These are phyloP conservation scores for Crassisporium funariophilum DNA, from an alignment of 768 basidiomycete genomes.

Conservation along the genomic window DNA sequence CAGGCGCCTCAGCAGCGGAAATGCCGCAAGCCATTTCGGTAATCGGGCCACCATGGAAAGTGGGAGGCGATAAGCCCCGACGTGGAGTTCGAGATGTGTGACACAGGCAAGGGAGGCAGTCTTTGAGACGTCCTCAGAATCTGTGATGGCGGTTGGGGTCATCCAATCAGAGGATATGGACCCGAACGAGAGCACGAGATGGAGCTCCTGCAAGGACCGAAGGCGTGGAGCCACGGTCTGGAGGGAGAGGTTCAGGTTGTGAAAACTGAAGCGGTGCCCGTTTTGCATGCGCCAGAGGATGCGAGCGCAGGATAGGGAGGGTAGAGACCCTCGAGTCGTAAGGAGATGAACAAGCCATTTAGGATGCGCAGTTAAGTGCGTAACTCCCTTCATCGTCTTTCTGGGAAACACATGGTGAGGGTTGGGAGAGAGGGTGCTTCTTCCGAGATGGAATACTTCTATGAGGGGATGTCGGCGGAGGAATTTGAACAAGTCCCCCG, in stretches of 20 bases:
- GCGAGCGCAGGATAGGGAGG: not conserved
- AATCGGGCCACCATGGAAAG: conserved; percentile 14
- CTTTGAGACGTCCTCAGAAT: not conserved
- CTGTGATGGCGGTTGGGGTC: not conserved
- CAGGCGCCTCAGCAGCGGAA: conserved; percentile 17
- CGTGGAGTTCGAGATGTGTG: conserved; percentile 21
- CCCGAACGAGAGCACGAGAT: conserved; percentile 6
- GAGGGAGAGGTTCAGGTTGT: conserved; percentile 1
- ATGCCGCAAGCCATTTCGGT: conserved; percentile 22
- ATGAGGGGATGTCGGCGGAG: conserved; percentile 18
- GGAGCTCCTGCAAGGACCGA: conserved; percentile 6
- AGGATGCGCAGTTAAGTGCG: conserved; percentile 10
- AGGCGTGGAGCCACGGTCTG: conserved; percentile 5
- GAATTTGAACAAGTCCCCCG: conserved; percentile 16
- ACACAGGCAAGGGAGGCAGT: conserved; percentile 9
- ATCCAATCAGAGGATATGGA: conserved; percentile 10
- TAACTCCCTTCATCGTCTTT: conserved; percentile 3
- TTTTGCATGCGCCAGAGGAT: not conserved
- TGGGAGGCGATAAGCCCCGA: conserved; percentile 23
- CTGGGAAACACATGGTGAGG: conserved; percentile 1
- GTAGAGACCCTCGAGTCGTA: conserved; percentile 1
- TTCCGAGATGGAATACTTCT: conserved; percentile 14
- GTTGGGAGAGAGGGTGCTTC: conserved; percentile 3
- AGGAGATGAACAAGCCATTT: conserved; percentile 10
- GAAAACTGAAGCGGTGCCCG: not conserved